These are phyloP conservation scores for Euphorbia peplus DNA, from an alignment of 345 rosid genomes.

Conservation along the genomic window DNA sequence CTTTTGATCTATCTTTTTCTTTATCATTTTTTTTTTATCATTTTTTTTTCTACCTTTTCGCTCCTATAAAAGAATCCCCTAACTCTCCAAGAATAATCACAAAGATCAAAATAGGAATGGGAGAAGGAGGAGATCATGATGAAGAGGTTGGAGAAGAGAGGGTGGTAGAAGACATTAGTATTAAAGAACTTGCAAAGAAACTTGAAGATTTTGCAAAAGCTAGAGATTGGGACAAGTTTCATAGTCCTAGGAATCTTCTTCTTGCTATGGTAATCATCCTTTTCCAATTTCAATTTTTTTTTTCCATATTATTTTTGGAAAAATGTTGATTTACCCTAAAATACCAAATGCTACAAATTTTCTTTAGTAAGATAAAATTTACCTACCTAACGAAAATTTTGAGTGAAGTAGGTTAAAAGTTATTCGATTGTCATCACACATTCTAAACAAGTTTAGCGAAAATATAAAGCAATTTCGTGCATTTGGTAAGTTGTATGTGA, in stretches of 20 bases:
- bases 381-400: no score
- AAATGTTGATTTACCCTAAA: no score
- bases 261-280: conserved; percentile 44
- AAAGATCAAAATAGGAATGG: conserved; percentile 16
- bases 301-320: no score
- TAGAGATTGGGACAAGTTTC: conserved; percentile 47
- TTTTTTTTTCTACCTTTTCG: background rate
- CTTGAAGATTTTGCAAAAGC: conserved; percentile 45
- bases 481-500: no score
- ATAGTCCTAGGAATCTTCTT: conserved; percentile 47
- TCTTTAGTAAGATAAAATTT: no score
- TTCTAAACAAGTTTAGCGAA: no score
- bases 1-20: background rate
- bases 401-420: no score
- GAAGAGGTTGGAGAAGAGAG: conserved; percentile 18
- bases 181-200: conserved; percentile 39
- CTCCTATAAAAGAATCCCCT: conserved; percentile 19
- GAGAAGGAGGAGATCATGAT: conserved; percentile 25
- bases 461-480: no score
- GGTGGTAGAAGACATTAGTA: conserved; percentile 35
- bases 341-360: no score
- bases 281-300: background rate
- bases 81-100: background rate
- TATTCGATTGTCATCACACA: no score
- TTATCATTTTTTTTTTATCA: background rate